These are phyloP conservation scores for Chlorella vulgaris DNA, from an alignment of 139 green algal species.

Conservation along the genomic window DNA sequence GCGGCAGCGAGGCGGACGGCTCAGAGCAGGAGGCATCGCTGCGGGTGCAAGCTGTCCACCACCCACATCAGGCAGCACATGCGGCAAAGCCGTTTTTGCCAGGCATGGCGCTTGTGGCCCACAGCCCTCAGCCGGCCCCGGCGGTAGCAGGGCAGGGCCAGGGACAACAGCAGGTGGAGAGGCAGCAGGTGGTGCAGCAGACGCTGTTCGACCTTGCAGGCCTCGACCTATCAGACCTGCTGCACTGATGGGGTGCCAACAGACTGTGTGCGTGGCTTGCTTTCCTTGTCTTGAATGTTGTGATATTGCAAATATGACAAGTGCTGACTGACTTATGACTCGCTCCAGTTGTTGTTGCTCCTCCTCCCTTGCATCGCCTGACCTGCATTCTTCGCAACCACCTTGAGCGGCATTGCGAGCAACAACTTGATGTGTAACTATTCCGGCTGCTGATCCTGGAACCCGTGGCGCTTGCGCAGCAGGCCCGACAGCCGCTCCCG, in stretches of 20 bases:
- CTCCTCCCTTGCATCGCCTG: no score
- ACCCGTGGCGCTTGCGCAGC: no score
- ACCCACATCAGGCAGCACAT: no score
- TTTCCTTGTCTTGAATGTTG: no score
- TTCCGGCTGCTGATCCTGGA: no score
- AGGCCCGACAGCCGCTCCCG: neutral
- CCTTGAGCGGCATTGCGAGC: no score
- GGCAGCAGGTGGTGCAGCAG: neutral
- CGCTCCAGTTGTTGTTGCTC: no score
- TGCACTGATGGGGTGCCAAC: neutral
- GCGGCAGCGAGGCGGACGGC: neutral
- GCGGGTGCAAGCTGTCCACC: neutral
- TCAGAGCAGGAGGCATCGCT: neutral
- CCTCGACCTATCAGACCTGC: neutral
- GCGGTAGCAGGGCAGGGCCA: neutral
- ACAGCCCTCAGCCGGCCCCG: neutral
- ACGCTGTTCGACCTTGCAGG: conserved; percentile 23
- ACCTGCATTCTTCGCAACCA: no score
- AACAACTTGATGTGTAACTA: no score
- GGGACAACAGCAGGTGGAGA: neutral
- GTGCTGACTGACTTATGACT: no score
- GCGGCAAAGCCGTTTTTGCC: neutral
- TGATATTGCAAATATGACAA: neutral
- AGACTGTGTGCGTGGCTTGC: neutral
- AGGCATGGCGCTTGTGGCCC: neutral